Evolutionary conservation across 1,284 basidiomycete genomes (phyloP).

Genomic region (Ganoderma sinense): DNA sequence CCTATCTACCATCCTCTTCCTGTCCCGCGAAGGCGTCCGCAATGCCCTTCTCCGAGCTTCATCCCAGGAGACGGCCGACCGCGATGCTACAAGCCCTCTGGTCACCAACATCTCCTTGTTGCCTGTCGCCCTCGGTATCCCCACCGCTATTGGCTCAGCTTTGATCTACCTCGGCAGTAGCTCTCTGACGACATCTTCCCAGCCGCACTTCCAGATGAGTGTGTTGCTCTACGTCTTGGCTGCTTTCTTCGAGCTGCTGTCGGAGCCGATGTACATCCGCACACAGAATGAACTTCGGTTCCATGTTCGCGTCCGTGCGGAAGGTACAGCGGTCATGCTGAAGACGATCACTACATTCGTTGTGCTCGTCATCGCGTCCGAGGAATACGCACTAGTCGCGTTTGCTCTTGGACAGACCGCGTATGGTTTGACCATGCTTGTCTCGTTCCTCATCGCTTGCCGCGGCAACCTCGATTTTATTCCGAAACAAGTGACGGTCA

Average conservation of each 20-base stretch:
- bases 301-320: constrained; percentile 77
- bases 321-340: constrained; percentile 81
- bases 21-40: constrained; percentile 91
- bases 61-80: constrained; percentile 5
- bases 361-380: constrained; percentile 60
- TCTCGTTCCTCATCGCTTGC: constrained; percentile 40
- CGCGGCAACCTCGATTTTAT: constrained; percentile 30
- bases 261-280: constrained; percentile 87
- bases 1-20: constrained; percentile 89
- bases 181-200: constrained; percentile 44
- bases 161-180: constrained; percentile 39
- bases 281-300: constrained; percentile 76
- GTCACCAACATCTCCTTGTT: constrained; percentile 42
- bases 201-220: constrained; percentile 71
- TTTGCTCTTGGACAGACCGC: constrained; percentile 85
- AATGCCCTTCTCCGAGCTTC: constrained; percentile 72
- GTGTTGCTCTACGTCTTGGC: constrained; percentile 77
- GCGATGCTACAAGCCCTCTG: constrained; percentile 18
- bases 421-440: constrained; percentile 59
- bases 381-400: constrained; percentile 70
- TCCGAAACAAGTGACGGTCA: constrained; percentile 31
- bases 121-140: constrained; percentile 42
- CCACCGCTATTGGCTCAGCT: constrained; percentile 38
- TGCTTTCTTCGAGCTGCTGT: constrained; percentile 78
- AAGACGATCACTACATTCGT: constrained; percentile 79